Evolutionary conservation across 164 flowering plant species (phyloP), one percentile per base, ranked within the genome.

Genomic region (Piper betle): DNA sequence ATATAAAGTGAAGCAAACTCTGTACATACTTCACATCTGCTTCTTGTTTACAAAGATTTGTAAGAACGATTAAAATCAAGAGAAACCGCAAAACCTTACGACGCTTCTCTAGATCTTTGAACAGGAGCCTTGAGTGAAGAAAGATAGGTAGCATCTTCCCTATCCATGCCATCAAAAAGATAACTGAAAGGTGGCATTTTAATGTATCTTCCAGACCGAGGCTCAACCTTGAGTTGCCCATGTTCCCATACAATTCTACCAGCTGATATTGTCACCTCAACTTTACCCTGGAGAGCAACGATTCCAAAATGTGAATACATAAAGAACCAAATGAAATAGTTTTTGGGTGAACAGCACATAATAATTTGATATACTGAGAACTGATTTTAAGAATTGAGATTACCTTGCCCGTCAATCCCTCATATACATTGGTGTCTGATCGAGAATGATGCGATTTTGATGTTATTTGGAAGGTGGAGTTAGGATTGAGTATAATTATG

Each of bases 241-340:
- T 90, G 75, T 75, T 83, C 74, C 96, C 97, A 93, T 7, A 86
- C 97, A 70, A 93, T 63, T 71, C 73, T 81, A 71, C 99, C 99
- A 57, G 97, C 82, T 43, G 94, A 86, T 69, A 93, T 84, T 6
- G 99, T 93, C 60, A 82, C 91, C 75, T 93, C 96, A 52, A 93
- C 85, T 65, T 88, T 90, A 39, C 98, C 99, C 99, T 93, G 80
- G 68, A 59, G 61, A 65, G 10, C 50, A 46, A 10, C 15, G 15
- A 2, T 10, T 54, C 11, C 20, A 54, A 54, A 18, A 25, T 16
- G 11, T 4, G 57, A 54, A 3, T 16, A 5, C 9, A 12, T n/a
- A 54, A 17, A 54, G 4, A 10, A 54, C 39, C 15, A 12, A 58
- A 38, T 16, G 12, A 12, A 9, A 46, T 10, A 46, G 33, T 25